Percentiles rank a stretch among this genome's conserved stretches.
phyloP scores from a whole-genome alignment of 495 filamentous ascomycete genomes.

The Daldinia decipiens region DNA sequence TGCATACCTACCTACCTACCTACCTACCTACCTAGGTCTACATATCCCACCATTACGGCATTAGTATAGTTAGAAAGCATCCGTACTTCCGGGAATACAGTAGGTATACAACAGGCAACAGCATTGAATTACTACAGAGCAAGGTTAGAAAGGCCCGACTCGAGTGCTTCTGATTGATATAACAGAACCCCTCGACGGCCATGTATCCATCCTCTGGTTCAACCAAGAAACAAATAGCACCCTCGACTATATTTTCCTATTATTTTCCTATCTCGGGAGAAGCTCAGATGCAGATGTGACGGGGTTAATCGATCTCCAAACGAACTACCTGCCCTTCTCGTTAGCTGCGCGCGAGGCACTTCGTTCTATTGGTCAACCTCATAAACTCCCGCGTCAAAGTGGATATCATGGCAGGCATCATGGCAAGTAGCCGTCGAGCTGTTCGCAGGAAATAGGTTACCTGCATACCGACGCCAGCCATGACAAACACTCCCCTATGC shows the following conservation, averaged over 20 bases:
- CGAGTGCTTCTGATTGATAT: slow-evolving; percentile 2
- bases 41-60: neutral
- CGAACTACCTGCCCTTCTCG: slow-evolving; percentile 29
- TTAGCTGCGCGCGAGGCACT: slow-evolving; percentile 32
- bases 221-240: slow-evolving; percentile 1
- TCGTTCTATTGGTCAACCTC: slow-evolving; percentile 17
- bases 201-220: neutral
- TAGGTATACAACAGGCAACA: neutral
- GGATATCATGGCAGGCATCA: slow-evolving; percentile 10
- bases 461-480: slow-evolving; percentile 6
- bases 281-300: slow-evolving; percentile 18
- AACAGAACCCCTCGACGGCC: neutral
- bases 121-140: neutral
- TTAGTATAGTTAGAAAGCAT: neutral
- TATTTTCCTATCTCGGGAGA: slow-evolving; percentile 34
- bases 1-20: no score
- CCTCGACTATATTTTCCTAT: slow-evolving; percentile 22
- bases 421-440: slow-evolving; percentile 6
- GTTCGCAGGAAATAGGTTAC: slow-evolving; percentile 12
- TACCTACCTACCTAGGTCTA: neutral
- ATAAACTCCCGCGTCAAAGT: slow-evolving; percentile 7
- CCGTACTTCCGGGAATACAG: neutral
- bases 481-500: slow-evolving; percentile 8
- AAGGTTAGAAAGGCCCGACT: slow-evolving; percentile 35
- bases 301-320: slow-evolving; percentile 19